phyloP scores from a whole-genome alignment of 78 protist species.

The Anaeramoeba flamelloides region DNA sequence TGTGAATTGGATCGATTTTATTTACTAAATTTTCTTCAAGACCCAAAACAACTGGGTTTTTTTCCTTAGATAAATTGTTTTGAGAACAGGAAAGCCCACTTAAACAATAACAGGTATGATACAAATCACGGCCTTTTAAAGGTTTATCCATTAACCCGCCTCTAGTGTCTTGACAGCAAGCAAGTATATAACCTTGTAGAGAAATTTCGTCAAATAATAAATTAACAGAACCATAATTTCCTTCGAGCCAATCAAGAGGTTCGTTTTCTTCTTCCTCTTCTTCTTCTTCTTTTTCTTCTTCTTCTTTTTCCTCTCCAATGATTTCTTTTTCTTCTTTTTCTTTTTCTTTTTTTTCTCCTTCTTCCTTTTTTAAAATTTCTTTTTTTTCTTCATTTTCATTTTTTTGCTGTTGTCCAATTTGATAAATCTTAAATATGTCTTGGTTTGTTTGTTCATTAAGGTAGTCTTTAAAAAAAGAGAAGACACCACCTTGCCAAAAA shows the following conservation, averaged over 20 bases:
- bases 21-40: background rate
- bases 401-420: too few species aligned
- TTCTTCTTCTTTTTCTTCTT: too few species aligned
- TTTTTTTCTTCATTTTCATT: too few species aligned
- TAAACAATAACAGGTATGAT: constrained; percentile 25
- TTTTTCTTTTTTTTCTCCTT: too few species aligned
- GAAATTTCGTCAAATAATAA: background rate
- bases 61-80: background rate
- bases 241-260: too few species aligned
- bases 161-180: background rate
- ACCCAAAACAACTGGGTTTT: background rate
- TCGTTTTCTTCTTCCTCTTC: too few species aligned
- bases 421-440: too few species aligned
- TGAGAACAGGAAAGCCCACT: constrained; percentile 16
- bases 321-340: too few species aligned
- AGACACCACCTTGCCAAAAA: constrained; percentile 74
- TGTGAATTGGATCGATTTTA: too few species aligned
- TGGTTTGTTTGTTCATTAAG: too few species aligned
- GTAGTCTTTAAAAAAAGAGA: constrained; percentile 13
- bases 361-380: too few species aligned
- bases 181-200: background rate
- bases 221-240: background rate
- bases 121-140: constrained; percentile 3
- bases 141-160: background rate
- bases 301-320: too few species aligned